Conservation (phyloP, 768 basidiomycete genomes). For the Naematelia aurantialba region DNA sequence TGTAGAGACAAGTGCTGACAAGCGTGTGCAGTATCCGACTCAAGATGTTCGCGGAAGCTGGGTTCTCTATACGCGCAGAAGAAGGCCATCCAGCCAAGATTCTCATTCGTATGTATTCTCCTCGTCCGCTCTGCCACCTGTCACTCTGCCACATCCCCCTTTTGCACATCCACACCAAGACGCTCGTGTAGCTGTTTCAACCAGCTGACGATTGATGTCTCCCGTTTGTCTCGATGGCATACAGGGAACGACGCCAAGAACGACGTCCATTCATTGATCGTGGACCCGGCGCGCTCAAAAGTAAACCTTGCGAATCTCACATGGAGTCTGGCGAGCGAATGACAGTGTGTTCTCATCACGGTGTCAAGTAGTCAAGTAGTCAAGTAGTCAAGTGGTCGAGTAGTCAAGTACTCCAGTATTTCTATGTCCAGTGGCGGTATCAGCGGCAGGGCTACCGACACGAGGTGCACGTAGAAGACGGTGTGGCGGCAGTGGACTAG, state of each 20-base stretch:
- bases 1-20: background rate
- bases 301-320: constrained; percentile 36
- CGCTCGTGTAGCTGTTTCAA: no score
- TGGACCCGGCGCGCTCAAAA: constrained; percentile 34
- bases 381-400: no score
- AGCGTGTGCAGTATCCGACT: constrained; percentile 25
- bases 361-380: no score
- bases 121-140: background rate
- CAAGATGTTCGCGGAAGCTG: constrained; percentile 34
- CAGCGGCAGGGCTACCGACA: no score
- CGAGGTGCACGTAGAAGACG: no score
- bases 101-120: constrained; percentile 32
- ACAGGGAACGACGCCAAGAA: constrained; percentile 40
- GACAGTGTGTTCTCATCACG: background rate
- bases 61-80: constrained; percentile 26
- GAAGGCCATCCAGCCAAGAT: constrained; percentile 24
- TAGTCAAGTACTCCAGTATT: no score
- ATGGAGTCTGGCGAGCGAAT: constrained; percentile 31
- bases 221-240: background rate
- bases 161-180: no score
- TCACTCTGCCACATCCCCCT: no score
- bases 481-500: no score
- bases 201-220: background rate
- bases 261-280: constrained; percentile 34
- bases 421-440: no score